Evolutionary conservation across 306 rosid species (phyloP).

Genomic region (Quercus suber): DNA sequence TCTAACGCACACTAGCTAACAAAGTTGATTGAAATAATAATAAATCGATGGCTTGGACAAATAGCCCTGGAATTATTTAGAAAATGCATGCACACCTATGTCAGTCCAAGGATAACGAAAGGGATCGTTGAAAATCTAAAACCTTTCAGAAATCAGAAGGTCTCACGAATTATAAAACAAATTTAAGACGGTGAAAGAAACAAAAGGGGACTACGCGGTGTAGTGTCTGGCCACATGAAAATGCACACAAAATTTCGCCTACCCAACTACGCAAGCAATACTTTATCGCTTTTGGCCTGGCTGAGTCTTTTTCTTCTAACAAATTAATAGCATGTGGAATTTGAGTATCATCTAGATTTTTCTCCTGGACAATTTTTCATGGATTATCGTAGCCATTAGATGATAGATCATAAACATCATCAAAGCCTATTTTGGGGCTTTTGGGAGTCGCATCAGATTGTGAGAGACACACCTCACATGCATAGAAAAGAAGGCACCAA

Average conservation of each 20-base stretch:
- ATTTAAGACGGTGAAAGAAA: neutral
- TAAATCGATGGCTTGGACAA: too few species aligned
- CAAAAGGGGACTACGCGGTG: too few species aligned
- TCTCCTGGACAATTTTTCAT: neutral
- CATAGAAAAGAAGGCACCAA: too few species aligned
- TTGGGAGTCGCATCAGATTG: too few species aligned
- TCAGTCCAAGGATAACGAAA: slow-evolving; percentile 9
- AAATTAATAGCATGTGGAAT: neutral
- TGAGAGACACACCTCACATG: too few species aligned
- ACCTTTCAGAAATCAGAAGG: neutral
- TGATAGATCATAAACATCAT: neutral
- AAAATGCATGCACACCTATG: neutral
- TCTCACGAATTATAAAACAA: neutral
- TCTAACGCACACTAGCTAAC: neutral
- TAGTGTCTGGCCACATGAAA: neutral
- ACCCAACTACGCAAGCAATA: slow-evolving; percentile 29
- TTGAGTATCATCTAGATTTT: neutral
- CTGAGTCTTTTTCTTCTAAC: neutral
- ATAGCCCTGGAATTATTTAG: neutral
- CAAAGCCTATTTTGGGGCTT: neutral
- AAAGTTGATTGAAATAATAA: neutral
- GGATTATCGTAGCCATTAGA: neutral
- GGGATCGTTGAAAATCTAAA: slow-evolving; percentile 2
- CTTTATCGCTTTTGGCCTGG: neutral
- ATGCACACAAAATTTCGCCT: neutral